Base-by-base conservation (phyloP, 2,329 filamentous ascomycete species). In the Akanthomyces lecanii region DNA sequence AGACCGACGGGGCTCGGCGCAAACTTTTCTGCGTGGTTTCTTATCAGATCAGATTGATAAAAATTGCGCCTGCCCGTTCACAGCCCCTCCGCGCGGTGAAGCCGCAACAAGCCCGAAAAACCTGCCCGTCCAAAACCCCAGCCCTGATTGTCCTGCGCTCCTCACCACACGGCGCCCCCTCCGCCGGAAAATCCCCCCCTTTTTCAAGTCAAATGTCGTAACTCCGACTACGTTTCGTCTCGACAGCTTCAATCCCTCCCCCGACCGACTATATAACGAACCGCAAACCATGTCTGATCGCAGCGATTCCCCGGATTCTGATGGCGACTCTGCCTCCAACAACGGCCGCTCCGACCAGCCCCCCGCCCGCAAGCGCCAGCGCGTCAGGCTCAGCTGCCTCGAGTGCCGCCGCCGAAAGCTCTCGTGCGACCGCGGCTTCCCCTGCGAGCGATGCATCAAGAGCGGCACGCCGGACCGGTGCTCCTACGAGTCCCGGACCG, bases 381-480 rank as follows among this genome's bases (percentile, higher is more conserved):
- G 84, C 44, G 81, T 86, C 52, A 77, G 84, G 18, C 77, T 87
- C 50, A 85, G 82, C 54, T 87, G 84, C 66, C 78, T 86, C 48
- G 84, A 86, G 68, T 87, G 84, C 67, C 82, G 84, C 48, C 79
- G 84, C 61, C 78, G 84, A 62, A 87, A 87, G 75, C 76, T 86
- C 44, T 86, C 83, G 30, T 87, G 84, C 71, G 85, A 86, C 72
- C 78, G 84, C 65, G 84, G 84, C 70, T 79, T 85, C 67, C 84
- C 84, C 28, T 87, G 84, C 69, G 83, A 85, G 72, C 81, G 84
- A 53, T 87, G 84, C 72, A 79, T 86, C 72, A 86, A 85, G 74
- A 85, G 83, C 65, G 83, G 83, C 68, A 86, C 83, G 33, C 80
- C 83, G 23, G 84, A 85, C 58, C 79, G 81, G 18, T 86, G 84